Evolutionary conservation across 805 yeast genomes (phyloP).

Genomic region (Ogataea nakhonphanomensis): DNA sequence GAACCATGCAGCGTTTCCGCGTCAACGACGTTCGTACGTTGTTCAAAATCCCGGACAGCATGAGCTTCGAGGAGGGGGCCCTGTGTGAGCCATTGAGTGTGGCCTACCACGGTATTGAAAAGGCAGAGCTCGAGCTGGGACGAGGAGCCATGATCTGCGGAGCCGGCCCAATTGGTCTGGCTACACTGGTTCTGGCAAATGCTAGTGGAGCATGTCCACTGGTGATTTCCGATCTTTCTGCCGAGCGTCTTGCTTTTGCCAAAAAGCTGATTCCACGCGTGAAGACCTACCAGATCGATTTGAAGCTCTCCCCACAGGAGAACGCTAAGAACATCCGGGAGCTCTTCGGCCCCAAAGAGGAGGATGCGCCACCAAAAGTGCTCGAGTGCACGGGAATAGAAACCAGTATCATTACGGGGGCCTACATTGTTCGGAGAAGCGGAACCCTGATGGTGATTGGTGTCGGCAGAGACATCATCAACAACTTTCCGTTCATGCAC

Average conservation of each 20-base stretch:
- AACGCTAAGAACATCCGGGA: slow-evolving; percentile 38
- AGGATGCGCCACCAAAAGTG: slow-evolving; percentile 40
- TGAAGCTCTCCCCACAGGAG: slow-evolving; percentile 31
- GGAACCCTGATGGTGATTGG: slow-evolving; percentile 49
- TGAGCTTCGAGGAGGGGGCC: slow-evolving; percentile 53
- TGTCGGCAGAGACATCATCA: slow-evolving; percentile 44
- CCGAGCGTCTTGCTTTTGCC: slow-evolving; percentile 45
- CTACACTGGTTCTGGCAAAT: slow-evolving; percentile 44
- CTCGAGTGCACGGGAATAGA: slow-evolving; percentile 57
- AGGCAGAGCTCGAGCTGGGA: slow-evolving; percentile 45
- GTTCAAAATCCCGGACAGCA: slow-evolving; percentile 37
- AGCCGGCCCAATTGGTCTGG: slow-evolving; percentile 60
- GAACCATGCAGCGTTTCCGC: slow-evolving; percentile 38
- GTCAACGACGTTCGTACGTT: slow-evolving; percentile 33
- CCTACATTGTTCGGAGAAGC: slow-evolving; percentile 44
- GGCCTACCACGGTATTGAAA: slow-evolving; percentile 48
- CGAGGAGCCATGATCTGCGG: slow-evolving; percentile 48
- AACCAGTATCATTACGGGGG: slow-evolving; percentile 43
- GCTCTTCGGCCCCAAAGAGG: slow-evolving; percentile 36
- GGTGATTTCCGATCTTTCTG: slow-evolving; percentile 46
- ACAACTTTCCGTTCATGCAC: slow-evolving; percentile 54
- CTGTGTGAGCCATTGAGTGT: slow-evolving; percentile 54
- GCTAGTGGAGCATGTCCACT: slow-evolving; percentile 55
- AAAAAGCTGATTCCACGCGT: slow-evolving; percentile 44
- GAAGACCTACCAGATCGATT: slow-evolving; percentile 41